Evolutionary conservation across 23 red algal species (phyloP).

Genomic region (Chondrus crispus): DNA sequence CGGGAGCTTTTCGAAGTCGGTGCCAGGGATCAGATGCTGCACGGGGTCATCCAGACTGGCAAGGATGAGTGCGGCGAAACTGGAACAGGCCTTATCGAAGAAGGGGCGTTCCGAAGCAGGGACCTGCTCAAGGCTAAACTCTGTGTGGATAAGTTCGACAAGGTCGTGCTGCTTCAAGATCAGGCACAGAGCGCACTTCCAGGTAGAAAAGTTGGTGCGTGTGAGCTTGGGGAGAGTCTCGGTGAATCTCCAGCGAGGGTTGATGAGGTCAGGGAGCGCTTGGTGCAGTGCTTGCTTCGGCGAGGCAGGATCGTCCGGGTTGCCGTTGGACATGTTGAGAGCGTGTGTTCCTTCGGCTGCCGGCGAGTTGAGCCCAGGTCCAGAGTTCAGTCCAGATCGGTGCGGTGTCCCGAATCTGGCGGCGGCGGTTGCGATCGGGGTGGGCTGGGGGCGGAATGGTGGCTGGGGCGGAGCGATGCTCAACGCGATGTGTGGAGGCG

Average conservation of each 20-base stretch:
- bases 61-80: background rate
- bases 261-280: background rate
- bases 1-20: background rate
- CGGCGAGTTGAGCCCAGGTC: background rate
- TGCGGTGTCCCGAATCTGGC: background rate
- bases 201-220: background rate
- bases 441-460: no score
- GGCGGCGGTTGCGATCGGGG: no score
- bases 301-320: background rate
- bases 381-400: background rate
- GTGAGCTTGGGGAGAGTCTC: background rate
- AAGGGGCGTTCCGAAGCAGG: background rate
- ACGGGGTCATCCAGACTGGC: background rate
- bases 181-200: background rate
- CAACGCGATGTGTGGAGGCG: no score
- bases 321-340: background rate
- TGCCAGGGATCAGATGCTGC: background rate
- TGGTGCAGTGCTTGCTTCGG: background rate
- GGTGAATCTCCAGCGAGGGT: background rate
- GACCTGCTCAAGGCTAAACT: no score
- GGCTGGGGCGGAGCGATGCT: no score
- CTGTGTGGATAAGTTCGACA: no score
- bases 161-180: background rate
- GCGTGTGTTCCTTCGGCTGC: no score
- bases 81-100: background rate